Base-by-base conservation (phyloP, 2,329 filamentous ascomycete species). In the Scedosporium minutisporum region DNA sequence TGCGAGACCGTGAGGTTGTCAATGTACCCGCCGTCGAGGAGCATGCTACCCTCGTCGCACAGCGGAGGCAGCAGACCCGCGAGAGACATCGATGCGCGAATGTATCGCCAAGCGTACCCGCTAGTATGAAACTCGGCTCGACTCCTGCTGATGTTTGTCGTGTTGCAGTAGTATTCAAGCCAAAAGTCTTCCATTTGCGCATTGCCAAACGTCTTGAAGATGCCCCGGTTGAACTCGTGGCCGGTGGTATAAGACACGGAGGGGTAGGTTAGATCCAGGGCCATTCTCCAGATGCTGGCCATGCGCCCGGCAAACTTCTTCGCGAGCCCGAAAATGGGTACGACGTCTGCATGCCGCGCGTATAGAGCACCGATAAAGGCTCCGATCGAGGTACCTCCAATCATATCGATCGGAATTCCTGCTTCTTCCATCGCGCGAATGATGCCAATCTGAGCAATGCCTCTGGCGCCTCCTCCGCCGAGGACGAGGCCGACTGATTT, bases 291-390 rank as follows among this genome's bases (percentile, higher is more conserved):
- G 77, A 97, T 91, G 74, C 93, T 97, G 55, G 91, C 91, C 96
- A 99, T 99, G n/a, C 96, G 89, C 4, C 95, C 93, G 0, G 95
- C 86, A 73, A 99, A 99, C 73, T 97, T 97, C 82, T 99, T 99
- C 14, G 92, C 92, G 57, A 96, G 85, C 0, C 95, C 95, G 69
- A 96, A 96, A 84, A 97, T 96, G 12, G 95, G 95, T 4, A 99
- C 93, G 1, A 97, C 87, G 71, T 99, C 96, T 9, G 93, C 95
- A 72, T 99, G 95, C 63, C 93, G 90, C 1, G 96, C 95, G 73
- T 99, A 99, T 1, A 99, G 79, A 1, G 91, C 95, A 6, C 96
- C 95, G 62, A 97, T 93, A 72, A 99, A 97, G 1, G 93, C 86
- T 16, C 95, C 95, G 63, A 99, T 99, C 0, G 93, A 97, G 1